phyloP scores from a whole-genome alignment of 352 stramenopile genomes.

The Phytopythium cucurbitacearum region DNA sequence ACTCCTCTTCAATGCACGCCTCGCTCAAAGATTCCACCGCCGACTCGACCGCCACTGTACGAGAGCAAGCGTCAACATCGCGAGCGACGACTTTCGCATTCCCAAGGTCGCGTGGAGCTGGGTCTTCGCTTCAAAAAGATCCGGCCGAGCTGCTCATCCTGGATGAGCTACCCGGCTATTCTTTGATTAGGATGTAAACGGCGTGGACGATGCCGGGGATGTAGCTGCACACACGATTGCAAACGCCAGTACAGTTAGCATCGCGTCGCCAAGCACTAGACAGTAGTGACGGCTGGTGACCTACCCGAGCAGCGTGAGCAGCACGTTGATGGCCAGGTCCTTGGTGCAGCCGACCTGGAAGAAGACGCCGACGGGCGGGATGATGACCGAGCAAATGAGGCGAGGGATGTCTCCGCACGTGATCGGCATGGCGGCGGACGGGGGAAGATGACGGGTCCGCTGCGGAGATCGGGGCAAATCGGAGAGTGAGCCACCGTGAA shows the following conservation, averaged over 20 bases:
- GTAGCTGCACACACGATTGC: constrained; percentile 13
- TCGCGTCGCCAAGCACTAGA: not conserved
- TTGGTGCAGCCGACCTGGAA: constrained; percentile 53
- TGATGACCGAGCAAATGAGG: constrained; percentile 41
- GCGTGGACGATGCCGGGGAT: constrained; percentile 39
- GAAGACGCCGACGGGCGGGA: constrained; percentile 49
- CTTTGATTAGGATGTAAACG: constrained; percentile 45
- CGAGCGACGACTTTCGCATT: too few relatives aligned
- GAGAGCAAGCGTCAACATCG: too few relatives aligned
- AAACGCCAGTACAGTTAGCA: not conserved
- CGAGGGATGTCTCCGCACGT: constrained; percentile 50
- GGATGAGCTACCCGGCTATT: constrained; percentile 10
- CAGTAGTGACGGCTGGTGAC: constrained; percentile 2
- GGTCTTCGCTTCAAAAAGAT: too few relatives aligned
- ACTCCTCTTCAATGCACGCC: too few relatives aligned
- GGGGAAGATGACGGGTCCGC: too few relatives aligned
- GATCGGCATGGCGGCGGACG: constrained; percentile 27
- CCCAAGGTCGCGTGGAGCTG: too few relatives aligned
- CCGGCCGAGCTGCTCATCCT: too few relatives aligned
- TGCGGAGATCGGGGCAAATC: not conserved
- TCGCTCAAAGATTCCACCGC: too few relatives aligned
- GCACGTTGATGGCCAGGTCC: constrained; percentile 57
- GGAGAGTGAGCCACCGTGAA: not conserved
- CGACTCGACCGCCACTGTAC: too few relatives aligned
- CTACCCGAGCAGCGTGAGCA: constrained; percentile 60